Base-by-base conservation (phyloP, 139 green algal species). In the Chlorella vulgaris region DNA sequence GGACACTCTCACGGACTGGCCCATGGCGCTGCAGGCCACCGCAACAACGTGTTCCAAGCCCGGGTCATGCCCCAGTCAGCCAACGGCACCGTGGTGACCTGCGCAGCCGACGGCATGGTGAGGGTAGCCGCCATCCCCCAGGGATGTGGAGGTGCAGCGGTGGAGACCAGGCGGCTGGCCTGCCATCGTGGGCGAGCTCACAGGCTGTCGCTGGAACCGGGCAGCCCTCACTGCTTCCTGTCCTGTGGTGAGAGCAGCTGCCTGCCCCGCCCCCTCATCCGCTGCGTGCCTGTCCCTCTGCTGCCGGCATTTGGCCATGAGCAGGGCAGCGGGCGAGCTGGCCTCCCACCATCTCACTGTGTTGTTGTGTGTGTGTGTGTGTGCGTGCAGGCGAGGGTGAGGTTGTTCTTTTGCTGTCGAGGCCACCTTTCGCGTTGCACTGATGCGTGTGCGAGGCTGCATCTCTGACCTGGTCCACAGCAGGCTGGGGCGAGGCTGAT, bases 161-260 rank as follows among this genome's bases (percentile, higher is more conserved):
- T 84, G n/a, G 74, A 81, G 39, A 87, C 85, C 1, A 55, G 55
- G n/a, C 58, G 65, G 13, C 60, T 89, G 58, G 85, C 81, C 4
- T 47, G 50, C 38, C 85, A 89, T 58, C 29, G 38, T 7, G 91
- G 91, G 43, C 90, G 86, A 51, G 84, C 93, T 35, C 90, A 96
- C 83, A 91, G 89, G 62, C 81, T 96, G 75, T 92, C 94, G 0
- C 87, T 97, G 38, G 90, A 92, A 69, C 80, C 95, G 33, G 92
- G 89, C 3, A 74, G 84, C 8, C 81, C 80, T 3, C 70, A 87
- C 31, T 51, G 86, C 83, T 83, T 89, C 50, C 60, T 91, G 28
- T 83, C 42, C 78, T 88, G 78, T 40, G 89, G 89, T 24, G 89
- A 93, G 73, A 88, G 89, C 43, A 88, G 86, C 35, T 43, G 47